Evolutionary conservation across 2,329 filamentous ascomycete genomes (phyloP), one percentile per base, ranked within the genome.

Genomic region (Fusarium sp.): DNA sequence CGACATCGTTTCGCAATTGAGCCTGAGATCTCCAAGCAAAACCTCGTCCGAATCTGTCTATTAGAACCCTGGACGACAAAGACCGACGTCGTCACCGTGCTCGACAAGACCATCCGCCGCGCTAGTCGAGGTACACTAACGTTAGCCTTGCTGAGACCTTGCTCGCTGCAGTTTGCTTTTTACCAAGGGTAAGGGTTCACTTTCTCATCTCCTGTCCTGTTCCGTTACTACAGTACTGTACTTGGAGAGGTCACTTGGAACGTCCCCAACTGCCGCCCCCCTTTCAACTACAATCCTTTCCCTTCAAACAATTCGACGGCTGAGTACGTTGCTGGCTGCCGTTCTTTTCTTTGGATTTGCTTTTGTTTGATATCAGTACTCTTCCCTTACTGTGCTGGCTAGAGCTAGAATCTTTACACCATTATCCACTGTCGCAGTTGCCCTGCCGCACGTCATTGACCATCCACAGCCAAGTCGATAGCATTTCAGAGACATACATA

Each of bases 141-240:
- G n/a, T 67, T 54, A 58, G 58, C 71, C 64, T 59, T 65, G 64
- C 47, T 54, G 57, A 38, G 71, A 49, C 61, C 69, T 71, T 68
- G 71, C 50, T 57, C 65, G 55, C 45, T 55, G 60, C 55, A 53
- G 62, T 72, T 73, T 74, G 66, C 71, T 73, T 73, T 74, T 74
- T 69, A 50, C 62, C 57, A 73, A 72, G 66, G 70, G 67, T 65
- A 65, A 61, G 55, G 71, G 67, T 74, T 74, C 71, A 74, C 69
- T 72, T 72, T 42, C 65, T 62, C 70, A 64, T 62, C 67, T 68
- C 70, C 62, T 63, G 69, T 68, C 70, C 62, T 63, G 69, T 56
- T 56, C 57, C 61, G 51, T 74, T 70, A 65, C 67, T 71, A 63
- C 61, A 51, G 47, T 51, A 51, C 50, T 69, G 47, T 51, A 51